Percentiles rank a stretch among this genome's conserved stretches.
phyloP scores from a whole-genome alignment of 2,329 filamentous ascomycete genomes.

The Zarea fungicola region DNA sequence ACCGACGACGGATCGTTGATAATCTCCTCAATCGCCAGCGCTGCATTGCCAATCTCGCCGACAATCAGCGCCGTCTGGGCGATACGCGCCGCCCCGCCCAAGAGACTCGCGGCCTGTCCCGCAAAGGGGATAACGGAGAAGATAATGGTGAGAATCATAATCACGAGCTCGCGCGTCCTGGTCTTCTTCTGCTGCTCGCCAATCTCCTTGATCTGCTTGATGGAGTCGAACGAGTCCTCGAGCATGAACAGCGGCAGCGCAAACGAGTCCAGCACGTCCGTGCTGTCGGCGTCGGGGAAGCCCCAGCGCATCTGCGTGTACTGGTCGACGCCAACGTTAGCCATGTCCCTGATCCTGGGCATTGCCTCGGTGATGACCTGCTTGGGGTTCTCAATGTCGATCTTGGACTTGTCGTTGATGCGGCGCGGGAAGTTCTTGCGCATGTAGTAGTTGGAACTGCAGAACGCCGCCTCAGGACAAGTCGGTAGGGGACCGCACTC shows the following conservation, averaged over 20 bases:
- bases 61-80: background rate
- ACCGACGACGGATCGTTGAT: background rate
- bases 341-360: constrained; percentile 9
- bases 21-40: background rate
- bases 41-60: constrained; percentile 2
- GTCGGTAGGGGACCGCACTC: too few species aligned
- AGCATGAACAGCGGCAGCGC: constrained; percentile 20
- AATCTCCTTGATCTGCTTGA: constrained; percentile 23
- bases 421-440: too few species aligned
- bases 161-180: constrained; percentile 17
- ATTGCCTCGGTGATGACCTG: too few species aligned
- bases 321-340: background rate
- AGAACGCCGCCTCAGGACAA: too few species aligned
- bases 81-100: constrained; percentile 4
- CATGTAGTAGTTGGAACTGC: too few species aligned
- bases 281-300: too few species aligned
- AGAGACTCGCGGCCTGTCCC: constrained; percentile 41
- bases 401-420: too few species aligned
- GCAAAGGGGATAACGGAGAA: constrained; percentile 47
- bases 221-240: constrained; percentile 19
- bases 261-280: background rate
- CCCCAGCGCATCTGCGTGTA: too few species aligned
- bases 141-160: constrained; percentile 26
- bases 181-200: constrained; percentile 21
- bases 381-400: too few species aligned